Base-by-base conservation (phyloP, 1,284 basidiomycete species). In the Xanthoconium separans region DNA sequence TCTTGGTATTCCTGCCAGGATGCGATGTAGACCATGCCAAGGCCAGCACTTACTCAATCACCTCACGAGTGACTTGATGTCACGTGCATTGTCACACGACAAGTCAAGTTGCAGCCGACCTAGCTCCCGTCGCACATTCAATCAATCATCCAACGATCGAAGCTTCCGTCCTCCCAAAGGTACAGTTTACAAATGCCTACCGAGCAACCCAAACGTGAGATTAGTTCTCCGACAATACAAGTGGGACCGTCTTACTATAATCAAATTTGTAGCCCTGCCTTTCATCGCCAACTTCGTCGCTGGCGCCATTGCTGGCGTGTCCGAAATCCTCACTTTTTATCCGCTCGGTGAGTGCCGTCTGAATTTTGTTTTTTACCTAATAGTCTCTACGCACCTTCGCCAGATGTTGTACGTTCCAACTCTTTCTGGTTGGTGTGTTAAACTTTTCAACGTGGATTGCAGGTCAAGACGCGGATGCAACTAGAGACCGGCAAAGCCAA, bases 381-480 rank as follows among this genome's bases (percentile, higher is more conserved):
- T 41, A 13, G 42, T 37, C 6, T 22, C 12, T 20, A 4, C 10
- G 31, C 13, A 9, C 16, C 24, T 41, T 11, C 33, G 6, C 44
- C 44, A 83, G 81, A 83, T 82, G 81, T 83, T 56, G 81, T 83
- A 71, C 57, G 81, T 74, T 18, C 39, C 47, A 24, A 22, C 44
- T 22, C 39, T 18, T 48, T 20, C 31, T 22, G 24, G 13, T 24
- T 37, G 6, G 52, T 54, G 57, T 54, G 57, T 3, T 62, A 41
- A 55, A 56, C 54, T 44, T 62, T 58, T 61, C 57, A 41, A 59
- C 46, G 48, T 56, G 64, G 44, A 41, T 50, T 44, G 24, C 66
- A 90, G 86, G 91, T 98, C 72, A 99, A 99, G 79, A 99, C 96
- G 12, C 91, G 96, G 33, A 95, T 98, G 87, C 97, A 99, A 72